A percentile compares a stretch with the other conserved stretches of the same genome.
These are phyloP conservation scores for Arthroderma sp. DNA, from an alignment of 2,329 filamentous ascomycete genomes.

Conservation along the genomic window DNA sequence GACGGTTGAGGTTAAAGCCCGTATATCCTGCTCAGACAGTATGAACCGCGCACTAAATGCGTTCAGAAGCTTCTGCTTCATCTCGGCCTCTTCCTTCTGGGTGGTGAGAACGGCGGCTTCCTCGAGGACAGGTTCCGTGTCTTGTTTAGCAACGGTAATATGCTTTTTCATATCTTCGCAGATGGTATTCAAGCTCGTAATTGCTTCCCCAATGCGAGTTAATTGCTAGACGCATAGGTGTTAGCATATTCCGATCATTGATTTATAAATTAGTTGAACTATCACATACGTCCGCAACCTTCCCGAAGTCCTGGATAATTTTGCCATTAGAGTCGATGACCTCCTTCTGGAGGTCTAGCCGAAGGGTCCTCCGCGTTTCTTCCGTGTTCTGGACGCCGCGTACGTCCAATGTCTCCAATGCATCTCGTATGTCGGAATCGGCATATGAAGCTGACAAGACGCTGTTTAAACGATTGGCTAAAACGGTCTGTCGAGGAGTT, in stretches of 20 bases:
- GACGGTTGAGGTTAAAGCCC: slow-evolving; percentile 60
- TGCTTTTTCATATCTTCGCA: slow-evolving; percentile 71
- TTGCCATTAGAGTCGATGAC: slow-evolving; percentile 86
- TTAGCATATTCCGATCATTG: slow-evolving; percentile 3
- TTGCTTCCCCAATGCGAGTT: slow-evolving; percentile 64
- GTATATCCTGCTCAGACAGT: slow-evolving; percentile 65
- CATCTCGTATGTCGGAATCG: slow-evolving; percentile 80
- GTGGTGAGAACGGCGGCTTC: slow-evolving; percentile 63
- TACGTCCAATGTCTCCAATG: slow-evolving; percentile 63
- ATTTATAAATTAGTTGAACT: no score
- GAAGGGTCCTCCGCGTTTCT: slow-evolving; percentile 63
- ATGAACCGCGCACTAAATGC: slow-evolving; percentile 75
- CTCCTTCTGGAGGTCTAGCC: slow-evolving; percentile 76
- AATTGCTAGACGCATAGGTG: slow-evolving; percentile 52
- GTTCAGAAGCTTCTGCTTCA: slow-evolving; percentile 62
- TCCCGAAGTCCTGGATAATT: slow-evolving; percentile 76
- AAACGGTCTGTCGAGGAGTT: slow-evolving; percentile 42
- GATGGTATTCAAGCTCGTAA: slow-evolving; percentile 63
- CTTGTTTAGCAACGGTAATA: slow-evolving; percentile 58
- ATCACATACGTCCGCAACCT: slow-evolving; percentile 63
- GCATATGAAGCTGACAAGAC: slow-evolving; percentile 87
- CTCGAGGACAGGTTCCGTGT: slow-evolving; percentile 60
- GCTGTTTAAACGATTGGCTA: slow-evolving; percentile 69
- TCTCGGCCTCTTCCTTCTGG: slow-evolving; percentile 61
- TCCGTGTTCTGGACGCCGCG: slow-evolving; percentile 59